Evolutionary conservation across 1,139 yeast genomes (phyloP), one percentile per base, ranked within the genome.

Genomic region (Sugiyamaella grinbergsii): DNA sequence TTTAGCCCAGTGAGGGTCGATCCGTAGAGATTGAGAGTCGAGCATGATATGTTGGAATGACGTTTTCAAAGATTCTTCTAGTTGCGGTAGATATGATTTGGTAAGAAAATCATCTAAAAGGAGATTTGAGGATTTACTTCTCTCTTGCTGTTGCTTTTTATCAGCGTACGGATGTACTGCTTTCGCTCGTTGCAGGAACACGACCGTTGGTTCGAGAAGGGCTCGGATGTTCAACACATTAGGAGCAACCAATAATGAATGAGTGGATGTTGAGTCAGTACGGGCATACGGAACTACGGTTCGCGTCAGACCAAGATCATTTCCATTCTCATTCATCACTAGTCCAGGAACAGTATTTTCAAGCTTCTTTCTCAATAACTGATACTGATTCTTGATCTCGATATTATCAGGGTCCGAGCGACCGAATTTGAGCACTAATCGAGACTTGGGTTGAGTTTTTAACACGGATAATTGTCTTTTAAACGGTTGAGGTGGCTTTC

Each of bases 181-280:
- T 36, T 71, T 72, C 0, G 83, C 72, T 2, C 81, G 77, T 22
- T 81, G 80, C 20, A 78, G 69, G 59, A 83, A 83, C 11, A 78
- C 69, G 46, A 83, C 75, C 28, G 83, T 78, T 46, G 80, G 78
- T 52, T 82, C 88, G 52, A 83, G 66, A 23, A 89, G 78, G 2
- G 87, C 78, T 58, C 94, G 78, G 83, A 90, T 87, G 62, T 90
- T 88, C 68, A 85, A 82, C n/a, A 89, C 78, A 61, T 82, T 82
- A 3, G 89, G 81, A 0, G 86, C 83, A 1, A 87, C 87, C 39
- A 91, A 72, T 1, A 85, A 78, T 54, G 84, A 83, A 19, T 47
- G 46, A 19, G 13, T 19, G 7, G 41, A 18, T 7, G 46, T 20
- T 32, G 15, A 26, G 16, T 33, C 34, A 7, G 42, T 47, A 8